Percentiles rank a stretch among this genome's conserved stretches.
Evolutionary conservation across 2,329 filamentous ascomycete species (phyloP).

Genomic region (Colletotrichum eremochloae): DNA sequence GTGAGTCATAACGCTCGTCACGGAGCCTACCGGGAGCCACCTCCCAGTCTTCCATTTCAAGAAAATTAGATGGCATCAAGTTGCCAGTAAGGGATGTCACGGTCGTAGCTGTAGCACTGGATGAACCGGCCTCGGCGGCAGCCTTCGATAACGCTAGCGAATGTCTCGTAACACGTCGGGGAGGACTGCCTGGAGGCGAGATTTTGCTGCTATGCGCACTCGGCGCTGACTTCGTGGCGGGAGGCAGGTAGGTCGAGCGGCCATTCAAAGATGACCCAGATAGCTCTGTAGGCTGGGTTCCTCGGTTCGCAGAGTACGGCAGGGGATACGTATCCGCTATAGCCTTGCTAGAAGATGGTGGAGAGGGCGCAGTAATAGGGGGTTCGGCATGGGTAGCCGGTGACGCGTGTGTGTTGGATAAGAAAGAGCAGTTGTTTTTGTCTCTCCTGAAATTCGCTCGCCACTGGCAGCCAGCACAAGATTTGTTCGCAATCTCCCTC

Average conservation of each 20-base stretch:
- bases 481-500: slow-evolving; percentile 41
- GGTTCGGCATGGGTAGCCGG: neutral
- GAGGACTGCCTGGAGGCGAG: neutral
- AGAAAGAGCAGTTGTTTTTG: slow-evolving; percentile 48
- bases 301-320: neutral
- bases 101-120: neutral
- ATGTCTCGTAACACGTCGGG: slow-evolving; percentile 25
- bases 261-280: neutral
- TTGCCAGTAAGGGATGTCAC: neutral
- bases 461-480: slow-evolving; percentile 52
- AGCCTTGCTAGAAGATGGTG: neutral
- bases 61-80: slow-evolving; percentile 2
- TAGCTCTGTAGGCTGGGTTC: neutral
- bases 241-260: neutral
- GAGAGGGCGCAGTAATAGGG: neutral
- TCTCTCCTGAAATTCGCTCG: slow-evolving; percentile 45
- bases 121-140: neutral
- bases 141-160: slow-evolving; percentile 9
- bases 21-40: slow-evolving; percentile 58
- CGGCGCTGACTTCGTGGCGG: neutral
- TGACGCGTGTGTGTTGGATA: neutral
- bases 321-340: neutral
- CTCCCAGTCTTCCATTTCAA: slow-evolving; percentile 61
- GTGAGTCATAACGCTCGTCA: slow-evolving; percentile 44
- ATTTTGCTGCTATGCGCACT: neutral